Base-by-base conservation (phyloP, 768 basidiomycete species). In the Rhizopogon sp. region DNA sequence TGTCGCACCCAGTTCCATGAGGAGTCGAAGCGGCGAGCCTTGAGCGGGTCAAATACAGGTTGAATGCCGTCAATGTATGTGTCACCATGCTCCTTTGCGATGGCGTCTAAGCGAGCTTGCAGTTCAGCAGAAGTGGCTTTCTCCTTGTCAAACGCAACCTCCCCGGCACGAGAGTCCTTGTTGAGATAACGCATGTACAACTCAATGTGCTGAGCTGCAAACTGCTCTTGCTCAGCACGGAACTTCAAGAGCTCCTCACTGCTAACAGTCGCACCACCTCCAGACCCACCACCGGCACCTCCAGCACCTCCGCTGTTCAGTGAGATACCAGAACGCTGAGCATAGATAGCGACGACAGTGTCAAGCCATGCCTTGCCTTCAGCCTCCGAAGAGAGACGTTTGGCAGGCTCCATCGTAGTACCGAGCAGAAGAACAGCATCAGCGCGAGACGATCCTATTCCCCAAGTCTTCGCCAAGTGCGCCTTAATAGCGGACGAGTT, bases 1-100 rank as follows among this genome's bases (percentile, higher is more conserved):
- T 99, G 97, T 57, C 96, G 87, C 43, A 89, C 96, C 97, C 97
- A 99, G 68, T 99, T 99, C 97, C 96, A 99, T 6, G 90, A 93
- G 2, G 96, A 98, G 68, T 98, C 95, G 77, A 99, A 98, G 67
- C 88, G 94, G 44, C 97, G 90, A 11, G 95, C 97, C 73, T 99
- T 98, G 64, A 98, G 78, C 2, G 91, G 87, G 65, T 96, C 92
- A 72, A 99, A 99, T 55, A 83, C 79, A 9, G 97, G 97, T 65
- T 95, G 90, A 57, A 98, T 95, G 43, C 97, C 97, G 33, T 95
- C 88, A 56, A 98, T 77, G 72, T 99, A 99, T 0, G 78, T 70
- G 54, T 98, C 95, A 29, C 97, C 97, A 61, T 99, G 97, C 67
- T 99, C 97, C 58, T 83, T 80, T 43, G 83, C 76, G 67, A 99